Evolutionary conservation across 2,329 filamentous ascomycete species (phyloP), one percentile per base, ranked within the genome.

Genomic region (Hortaea sp.): DNA sequence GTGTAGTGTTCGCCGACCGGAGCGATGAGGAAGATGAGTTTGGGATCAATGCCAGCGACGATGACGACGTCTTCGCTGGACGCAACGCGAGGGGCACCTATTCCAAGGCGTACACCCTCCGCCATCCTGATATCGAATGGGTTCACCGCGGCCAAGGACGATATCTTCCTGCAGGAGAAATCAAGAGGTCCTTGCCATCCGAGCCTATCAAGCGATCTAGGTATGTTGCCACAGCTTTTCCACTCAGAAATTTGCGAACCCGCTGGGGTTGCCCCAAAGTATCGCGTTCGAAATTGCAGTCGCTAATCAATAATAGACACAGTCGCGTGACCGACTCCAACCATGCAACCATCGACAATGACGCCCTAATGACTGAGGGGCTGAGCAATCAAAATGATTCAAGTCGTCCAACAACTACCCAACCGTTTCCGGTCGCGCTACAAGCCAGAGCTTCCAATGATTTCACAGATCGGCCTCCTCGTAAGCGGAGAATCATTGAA

Each of bases 141-240:
- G 52, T 63, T 29, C 61, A 63, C 51, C 59, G 61, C 37, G 61
- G 61, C 31, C 58, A 62, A 53, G 61, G 61, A 20, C 57, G 61
- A 40, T 63, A 61, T 43, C 44, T 61, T 27, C 60, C 59, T 41
- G 57, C 51, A 7, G 32, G 20, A 12, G 42, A 52, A 28, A 30
- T 54, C 46, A 42, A 45, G 32, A 29, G 30, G 20, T 20, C 20
- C 20, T 20, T 20, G 20, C 20, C 20, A 20, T 20, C 20, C 20
- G 20, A 20, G 20, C 20, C 20, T 20, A 20, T 20, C 20, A 35
- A 35, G n/a, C 32, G n/a, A 3, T 35, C 32, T 9, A 35, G 32
- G 32, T 35, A 35, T 4, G 32, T 35, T 35, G 32, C 7, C 32
- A 35, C 32, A 9, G 32, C 7, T 35, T 35, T 9, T 20, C 20